Evolutionary conservation across 371 early-diverging fungal species (phyloP).

Genomic region (Mortierella sp.): DNA sequence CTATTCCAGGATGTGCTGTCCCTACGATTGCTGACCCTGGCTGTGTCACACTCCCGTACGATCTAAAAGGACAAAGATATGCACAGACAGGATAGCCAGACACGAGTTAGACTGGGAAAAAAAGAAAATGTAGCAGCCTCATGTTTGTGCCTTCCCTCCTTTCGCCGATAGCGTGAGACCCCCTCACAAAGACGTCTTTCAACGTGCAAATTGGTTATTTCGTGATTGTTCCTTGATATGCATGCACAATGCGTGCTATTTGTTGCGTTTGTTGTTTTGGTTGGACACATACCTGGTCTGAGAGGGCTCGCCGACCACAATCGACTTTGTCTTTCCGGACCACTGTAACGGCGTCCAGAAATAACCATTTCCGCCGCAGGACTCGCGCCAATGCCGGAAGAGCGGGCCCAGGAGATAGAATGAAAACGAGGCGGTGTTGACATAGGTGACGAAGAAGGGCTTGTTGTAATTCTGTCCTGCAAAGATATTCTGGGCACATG

Average conservation of each 20-base stretch:
- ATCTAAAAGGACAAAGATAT: background rate
- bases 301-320: background rate
- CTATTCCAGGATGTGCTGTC: background rate
- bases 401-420: slow-evolving; percentile 70
- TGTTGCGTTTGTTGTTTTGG: background rate
- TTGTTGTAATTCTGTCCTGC: slow-evolving; percentile 78
- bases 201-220: background rate
- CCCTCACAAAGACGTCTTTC: slow-evolving; percentile 3
- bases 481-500: slow-evolving; percentile 70
- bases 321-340: background rate
- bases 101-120: slow-evolving; percentile 6
- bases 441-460: slow-evolving; percentile 85
- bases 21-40: background rate
- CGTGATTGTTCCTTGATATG: background rate
- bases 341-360: background rate
- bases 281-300: background rate
- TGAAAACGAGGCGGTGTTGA: slow-evolving; percentile 84
- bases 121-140: background rate
- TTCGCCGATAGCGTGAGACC: background rate
- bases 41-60: slow-evolving; percentile 18
- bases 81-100: background rate
- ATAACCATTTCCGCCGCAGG: background rate
- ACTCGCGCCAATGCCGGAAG: slow-evolving; percentile 37
- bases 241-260: background rate
- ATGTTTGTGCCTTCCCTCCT: background rate